These are phyloP conservation scores for Globisporangium heterothallicum DNA, from an alignment of 352 stramenopile species.

Conservation along the genomic window DNA sequence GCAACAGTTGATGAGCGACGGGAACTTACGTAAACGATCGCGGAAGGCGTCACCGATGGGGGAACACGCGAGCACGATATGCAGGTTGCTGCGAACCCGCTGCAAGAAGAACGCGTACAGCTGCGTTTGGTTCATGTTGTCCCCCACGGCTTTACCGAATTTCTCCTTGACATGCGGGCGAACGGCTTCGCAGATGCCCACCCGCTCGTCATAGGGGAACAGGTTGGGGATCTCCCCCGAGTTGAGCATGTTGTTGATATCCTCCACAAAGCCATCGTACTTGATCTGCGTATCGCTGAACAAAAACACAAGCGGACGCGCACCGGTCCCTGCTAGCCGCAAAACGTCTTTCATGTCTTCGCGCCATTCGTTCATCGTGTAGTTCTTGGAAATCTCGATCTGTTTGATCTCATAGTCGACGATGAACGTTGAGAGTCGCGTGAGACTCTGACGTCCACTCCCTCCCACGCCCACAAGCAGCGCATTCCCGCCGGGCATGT, in stretches of 20 bases:
- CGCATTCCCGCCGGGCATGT: conserved; percentile 92
- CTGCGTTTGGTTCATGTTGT: conserved; percentile 89
- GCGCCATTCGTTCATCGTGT: conserved; percentile 91
- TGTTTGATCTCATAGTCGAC: conserved; percentile 90
- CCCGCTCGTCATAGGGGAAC: conserved; percentile 90
- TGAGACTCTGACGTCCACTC: conserved; percentile 90
- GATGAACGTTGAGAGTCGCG: conserved; percentile 90
- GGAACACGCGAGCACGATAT: conserved; percentile 93
- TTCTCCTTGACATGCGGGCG: conserved; percentile 90
- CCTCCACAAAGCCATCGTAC: conserved; percentile 94
- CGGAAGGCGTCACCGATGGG: conserved; percentile 94
- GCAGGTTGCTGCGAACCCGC: conserved; percentile 87
- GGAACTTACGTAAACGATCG: conserved; percentile 92
- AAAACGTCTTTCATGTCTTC: conserved; percentile 94
- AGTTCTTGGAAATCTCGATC: conserved; percentile 96
- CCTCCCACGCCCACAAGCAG: conserved; percentile 92
- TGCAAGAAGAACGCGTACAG: conserved; percentile 93
- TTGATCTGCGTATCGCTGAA: conserved; percentile 96
- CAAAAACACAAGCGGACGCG: conserved; percentile 87
- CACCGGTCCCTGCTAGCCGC: conserved; percentile 82
- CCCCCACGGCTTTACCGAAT: conserved; percentile 81
- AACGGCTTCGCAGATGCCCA: conserved; percentile 88
- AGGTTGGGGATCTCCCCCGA: conserved; percentile 94
- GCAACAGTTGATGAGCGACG: conserved; percentile 95
- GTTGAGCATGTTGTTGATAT: conserved; percentile 97